Evolutionary conservation across 2,329 filamentous ascomycete species (phyloP), one percentile per base, ranked within the genome.

Genomic region (Colletotrichum navitas): DNA sequence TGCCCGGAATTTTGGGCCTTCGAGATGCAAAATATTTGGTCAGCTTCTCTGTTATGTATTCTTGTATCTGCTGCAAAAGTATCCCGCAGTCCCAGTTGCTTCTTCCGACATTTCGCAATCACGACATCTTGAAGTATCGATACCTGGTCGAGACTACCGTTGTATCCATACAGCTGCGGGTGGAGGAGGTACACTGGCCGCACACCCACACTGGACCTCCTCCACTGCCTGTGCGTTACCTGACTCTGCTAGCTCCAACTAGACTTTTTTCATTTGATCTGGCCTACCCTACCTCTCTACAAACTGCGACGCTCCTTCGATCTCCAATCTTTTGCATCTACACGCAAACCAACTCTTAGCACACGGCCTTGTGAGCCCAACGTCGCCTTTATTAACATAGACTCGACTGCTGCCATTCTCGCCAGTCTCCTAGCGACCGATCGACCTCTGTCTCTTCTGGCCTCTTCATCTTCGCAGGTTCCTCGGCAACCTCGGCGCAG

Each of bases 181-280:
- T 32, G 51, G 34, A 41, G 39, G 43, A 52, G 32, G 54, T 41
- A 47, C 29, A 39, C n/a, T 39, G 41, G 18, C 41, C 34, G 10
- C 41, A 29, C 54, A 60, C n/a, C 34, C 61, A 64, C 55, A 26
- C 32, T 43, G 26, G 55, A 60, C 45, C 34, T 43, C 43, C 39
- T 66, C 55, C 45, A 62, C 59, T 52, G 39, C 39, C 61, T 63
- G 47, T 54, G 49, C 47, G 32, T 54, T 54, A 32, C 49, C 61
- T 63, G 61, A 63, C 61, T 63, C 49, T 63, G 12, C 49, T 63
- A 63, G 61, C 36, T 63, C 61, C 61, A 55, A 63, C 51, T 63
- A 49, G 49, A n/a, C 49, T 45, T 63, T 63, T 63, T 63, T 55
- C 24, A 54, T 18, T 5, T 55, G 36, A 11, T 45, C 51, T 55